Percentiles rank a stretch among this genome's conserved stretches.
phyloP scores from a whole-genome alignment of 106 monocot genomes.

The Dendrobium nobile region DNA sequence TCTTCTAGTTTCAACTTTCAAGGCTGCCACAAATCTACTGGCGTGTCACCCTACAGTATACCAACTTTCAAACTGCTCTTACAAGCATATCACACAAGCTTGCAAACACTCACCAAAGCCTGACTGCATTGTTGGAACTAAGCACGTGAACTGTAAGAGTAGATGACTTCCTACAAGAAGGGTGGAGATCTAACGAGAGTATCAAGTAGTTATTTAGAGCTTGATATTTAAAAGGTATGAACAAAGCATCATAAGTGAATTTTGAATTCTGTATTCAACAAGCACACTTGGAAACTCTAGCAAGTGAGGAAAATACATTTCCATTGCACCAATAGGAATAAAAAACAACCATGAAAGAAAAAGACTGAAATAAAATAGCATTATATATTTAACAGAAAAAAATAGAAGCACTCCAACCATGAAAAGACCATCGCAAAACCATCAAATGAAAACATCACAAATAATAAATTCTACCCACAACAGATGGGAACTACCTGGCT shows the following conservation, averaged over 20 bases:
- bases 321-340: neutral
- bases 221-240: no score
- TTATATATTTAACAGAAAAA: neutral
- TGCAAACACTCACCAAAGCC: no score
- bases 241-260: neutral
- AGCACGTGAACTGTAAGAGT: no score
- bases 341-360: neutral
- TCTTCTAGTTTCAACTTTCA: no score
- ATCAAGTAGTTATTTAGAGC: no score
- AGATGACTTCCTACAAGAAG: no score
- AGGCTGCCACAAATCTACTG: no score
- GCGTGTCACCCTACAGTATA: no score
- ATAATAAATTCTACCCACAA: neutral
- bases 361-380: neutral
- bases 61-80: no score
- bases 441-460: neutral
- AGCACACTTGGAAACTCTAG: neutral
- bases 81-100: no score
- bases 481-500: slow-evolving; percentile 38
- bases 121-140: no score
- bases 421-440: neutral
- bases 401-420: neutral
- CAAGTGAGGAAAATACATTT: neutral
- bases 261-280: neutral
- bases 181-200: no score